phyloP scores from a whole-genome alignment of 1,284 basidiomycete genomes.

The Rhodotorula mucilaginosa region DNA sequence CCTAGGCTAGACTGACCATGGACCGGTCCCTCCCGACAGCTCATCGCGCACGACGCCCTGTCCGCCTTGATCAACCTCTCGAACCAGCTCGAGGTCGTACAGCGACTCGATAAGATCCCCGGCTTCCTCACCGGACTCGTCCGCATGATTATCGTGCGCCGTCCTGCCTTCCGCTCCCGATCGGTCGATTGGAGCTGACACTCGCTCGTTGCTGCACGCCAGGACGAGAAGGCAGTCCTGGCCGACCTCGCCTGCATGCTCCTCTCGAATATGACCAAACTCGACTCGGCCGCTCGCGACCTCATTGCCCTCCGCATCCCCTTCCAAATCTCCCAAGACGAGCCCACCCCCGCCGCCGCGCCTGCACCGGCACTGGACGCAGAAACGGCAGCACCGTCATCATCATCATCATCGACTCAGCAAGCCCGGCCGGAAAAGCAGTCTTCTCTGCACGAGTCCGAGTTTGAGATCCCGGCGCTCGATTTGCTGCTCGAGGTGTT shows the following conservation, averaged over 20 bases:
- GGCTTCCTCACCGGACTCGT: slow-evolving; percentile 79
- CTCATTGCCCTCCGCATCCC: slow-evolving; percentile 68
- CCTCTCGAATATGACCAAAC: slow-evolving; percentile 86
- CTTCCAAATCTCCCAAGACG: slow-evolving; percentile 53
- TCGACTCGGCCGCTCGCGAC: slow-evolving; percentile 65
- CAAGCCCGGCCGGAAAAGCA: neutral
- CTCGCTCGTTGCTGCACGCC: neutral
- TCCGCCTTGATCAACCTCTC: slow-evolving; percentile 91
- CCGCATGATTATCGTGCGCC: slow-evolving; percentile 77
- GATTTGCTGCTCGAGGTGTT: slow-evolving; percentile 83
- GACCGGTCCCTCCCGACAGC: slow-evolving; percentile 53
- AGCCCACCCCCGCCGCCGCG: neutral
- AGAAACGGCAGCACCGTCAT: slow-evolving; percentile 53
- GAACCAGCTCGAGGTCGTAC: slow-evolving; percentile 70
- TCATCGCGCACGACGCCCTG: slow-evolving; percentile 91
- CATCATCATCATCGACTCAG: too few relatives aligned
- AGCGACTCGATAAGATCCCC: slow-evolving; percentile 65
- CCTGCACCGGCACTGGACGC: slow-evolving; percentile 15
- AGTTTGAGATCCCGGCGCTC: slow-evolving; percentile 61
- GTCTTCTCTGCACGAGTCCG: slow-evolving; percentile 50
- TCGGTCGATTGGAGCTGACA: too few relatives aligned
- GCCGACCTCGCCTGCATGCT: slow-evolving; percentile 96
- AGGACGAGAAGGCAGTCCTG: slow-evolving; percentile 85
- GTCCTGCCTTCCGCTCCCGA: too few relatives aligned
- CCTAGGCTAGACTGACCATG: too few relatives aligned